Base-by-base conservation (phyloP, 2,329 filamentous ascomycete genomes). In the Curvularia spicifera region DNA sequence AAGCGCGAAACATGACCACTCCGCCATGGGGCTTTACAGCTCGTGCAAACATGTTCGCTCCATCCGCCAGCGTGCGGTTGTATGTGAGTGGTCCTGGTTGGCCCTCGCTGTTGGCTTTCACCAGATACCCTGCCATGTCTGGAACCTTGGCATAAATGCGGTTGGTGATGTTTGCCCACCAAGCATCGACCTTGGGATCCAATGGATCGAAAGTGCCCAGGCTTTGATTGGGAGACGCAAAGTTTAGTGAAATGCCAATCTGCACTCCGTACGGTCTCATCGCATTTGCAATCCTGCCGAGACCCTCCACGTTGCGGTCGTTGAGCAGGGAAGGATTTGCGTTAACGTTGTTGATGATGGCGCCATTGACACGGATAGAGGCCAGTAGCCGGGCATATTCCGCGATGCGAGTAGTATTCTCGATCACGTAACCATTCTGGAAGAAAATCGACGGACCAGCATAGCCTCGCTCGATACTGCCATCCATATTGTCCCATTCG, bases 1-100 rank as follows among this genome's bases (percentile, higher is more conserved):
- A 91, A 1, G 89, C 88, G 1, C 89, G 84, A 78, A 89, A 91
- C 84, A 91, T 85, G 52, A 90, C 80, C 31, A 89, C 95, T 74
- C 93, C 93, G 75, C 95, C 95, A 48, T 98, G 97, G 79, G 92
- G 91, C 55, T 96, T 97, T 78, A 90, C 91, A 65, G 91, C 91
- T 66, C 87, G 97, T 75, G 88, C 88, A 64, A 91, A 91, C 55
- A 91, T 76, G 65, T 90, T 90, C 4, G 87, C 88, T 1, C 87
- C 88, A 28, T 90, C 81, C 2, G 88, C 82, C 0, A 91, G 80
- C 0, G 88, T 91, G 10, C 89, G 84, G 66, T 89, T 89, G 76
- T 91, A 91, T 0, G 85, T 88, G 24, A 88, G 66, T 0, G 89
- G 89, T 0, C 89, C 89, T 0, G 89, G 88, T 68, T 91, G 87